Evolutionary conservation across 768 basidiomycete species (phyloP), one percentile per base, ranked within the genome.

Genomic region (Hericium erinaceus): DNA sequence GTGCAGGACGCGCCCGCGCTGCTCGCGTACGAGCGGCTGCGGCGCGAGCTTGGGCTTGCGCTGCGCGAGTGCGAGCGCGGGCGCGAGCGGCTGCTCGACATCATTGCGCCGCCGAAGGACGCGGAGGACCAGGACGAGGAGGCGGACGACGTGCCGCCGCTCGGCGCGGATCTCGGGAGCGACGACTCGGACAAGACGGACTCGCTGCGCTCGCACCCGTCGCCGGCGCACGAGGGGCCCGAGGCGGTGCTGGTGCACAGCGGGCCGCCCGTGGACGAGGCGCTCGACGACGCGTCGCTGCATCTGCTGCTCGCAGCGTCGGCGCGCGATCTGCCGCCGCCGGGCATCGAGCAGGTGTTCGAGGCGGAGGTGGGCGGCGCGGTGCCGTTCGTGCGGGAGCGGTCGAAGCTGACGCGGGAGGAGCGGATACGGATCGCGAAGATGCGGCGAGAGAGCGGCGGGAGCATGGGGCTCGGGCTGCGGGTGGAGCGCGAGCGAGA

Each of bases 21-120:
- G 33, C 79, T 78, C 53, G 83, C 87, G 6, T 92, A 90, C 66
- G 91, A 92, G 57, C 74, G 84, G 0, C 74, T 92, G 15, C 78
- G 90, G 11, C 78, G 82, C 4, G 88, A 92, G 64, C 77, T 93
- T 8, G 91, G 90, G 8, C 69, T 86, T 22, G 90, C 89, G 1
- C 70, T 92, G 33, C 73, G 89, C 7, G 91, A 92, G 64, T 92
- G 89, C 65, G 90, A 92, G 69, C 80, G 90, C 8, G 90, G 90
- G 0, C 74, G 86, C 16, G 84, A 82, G 41, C 77, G 79, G 16
- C 72, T 92, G 37, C 62, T 84, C 1, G 78, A 81, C 52, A 70
- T 86, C 55, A 69, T 89, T 3, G 66, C 74, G n/a, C 82, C 83
- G 0, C 70, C 73, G 4, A 61, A 55, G 62, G 39, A 26, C 54